A percentile compares a stretch with the other conserved stretches of the same genome.
Evolutionary conservation across 164 flowering plant species (phyloP).

Genomic region (Liriodendron chinense): DNA sequence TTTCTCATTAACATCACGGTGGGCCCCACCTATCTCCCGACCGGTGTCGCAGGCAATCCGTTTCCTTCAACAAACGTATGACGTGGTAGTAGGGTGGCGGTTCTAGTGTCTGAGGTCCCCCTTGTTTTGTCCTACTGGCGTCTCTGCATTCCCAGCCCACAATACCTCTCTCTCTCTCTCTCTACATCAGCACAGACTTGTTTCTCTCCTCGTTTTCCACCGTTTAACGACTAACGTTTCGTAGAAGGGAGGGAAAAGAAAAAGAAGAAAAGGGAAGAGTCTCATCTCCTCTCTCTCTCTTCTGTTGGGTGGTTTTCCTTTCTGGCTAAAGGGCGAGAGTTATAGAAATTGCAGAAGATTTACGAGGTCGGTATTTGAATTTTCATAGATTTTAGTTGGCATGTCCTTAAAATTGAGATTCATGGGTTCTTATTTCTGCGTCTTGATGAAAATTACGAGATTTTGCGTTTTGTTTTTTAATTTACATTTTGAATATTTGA

Average conservation of each 20-base stretch:
- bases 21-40: too few relatives aligned
- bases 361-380: neutral
- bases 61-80: too few relatives aligned
- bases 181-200: neutral
- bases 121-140: constrained; percentile 23
- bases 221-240: neutral
- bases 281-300: constrained; percentile 2
- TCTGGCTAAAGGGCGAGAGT: neutral
- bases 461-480: neutral
- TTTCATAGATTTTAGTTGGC: neutral
- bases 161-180: neutral
- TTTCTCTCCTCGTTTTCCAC: neutral
- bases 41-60: neutral
- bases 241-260: neutral
- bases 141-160: neutral
- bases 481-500: neutral
- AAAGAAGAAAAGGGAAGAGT: neutral
- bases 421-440: neutral
- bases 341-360: neutral
- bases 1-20: too few relatives aligned
- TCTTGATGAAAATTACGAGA: neutral
- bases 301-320: neutral
- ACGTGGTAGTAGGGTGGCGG: constrained; percentile 2
- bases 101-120: constrained; percentile 10
- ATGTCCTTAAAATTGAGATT: neutral